Conservation (phyloP, 2,329 filamentous ascomycete genomes). For the Herpotrichia juniperi region DNA sequence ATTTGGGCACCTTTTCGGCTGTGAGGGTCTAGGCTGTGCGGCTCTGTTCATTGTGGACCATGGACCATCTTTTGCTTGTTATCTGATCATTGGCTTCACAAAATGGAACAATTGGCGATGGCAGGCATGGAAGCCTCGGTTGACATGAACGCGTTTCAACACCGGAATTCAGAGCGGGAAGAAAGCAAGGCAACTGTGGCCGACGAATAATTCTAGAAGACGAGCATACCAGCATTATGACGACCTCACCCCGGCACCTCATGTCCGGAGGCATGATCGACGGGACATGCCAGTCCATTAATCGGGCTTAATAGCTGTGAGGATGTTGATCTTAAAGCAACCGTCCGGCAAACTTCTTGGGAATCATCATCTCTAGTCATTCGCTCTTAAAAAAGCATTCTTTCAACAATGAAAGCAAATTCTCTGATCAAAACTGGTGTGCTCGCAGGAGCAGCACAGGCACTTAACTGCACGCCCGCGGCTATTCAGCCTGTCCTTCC, state of each 20-base stretch:
- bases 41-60: background rate
- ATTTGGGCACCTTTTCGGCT: background rate
- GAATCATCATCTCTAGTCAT: background rate
- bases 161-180: background rate
- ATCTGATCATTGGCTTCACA: background rate
- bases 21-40: background rate
- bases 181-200: background rate
- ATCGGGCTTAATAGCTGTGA: background rate
- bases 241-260: background rate
- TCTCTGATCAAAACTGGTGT: constrained; percentile 19
- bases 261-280: background rate
- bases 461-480: constrained; percentile 38
- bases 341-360: background rate
- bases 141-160: background rate
- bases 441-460: constrained; percentile 24
- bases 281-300: background rate
- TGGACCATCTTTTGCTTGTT: background rate
- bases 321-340: background rate
- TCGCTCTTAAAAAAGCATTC: background rate
- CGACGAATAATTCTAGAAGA: background rate
- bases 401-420: constrained; percentile 20
- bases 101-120: background rate
- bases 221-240: background rate
- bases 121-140: too few species aligned
- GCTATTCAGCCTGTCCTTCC: constrained; percentile 43